Evolutionary conservation across 2,329 filamentous ascomycete species (phyloP), one percentile per base, ranked within the genome.

Genomic region (Cladosporium sp.): DNA sequence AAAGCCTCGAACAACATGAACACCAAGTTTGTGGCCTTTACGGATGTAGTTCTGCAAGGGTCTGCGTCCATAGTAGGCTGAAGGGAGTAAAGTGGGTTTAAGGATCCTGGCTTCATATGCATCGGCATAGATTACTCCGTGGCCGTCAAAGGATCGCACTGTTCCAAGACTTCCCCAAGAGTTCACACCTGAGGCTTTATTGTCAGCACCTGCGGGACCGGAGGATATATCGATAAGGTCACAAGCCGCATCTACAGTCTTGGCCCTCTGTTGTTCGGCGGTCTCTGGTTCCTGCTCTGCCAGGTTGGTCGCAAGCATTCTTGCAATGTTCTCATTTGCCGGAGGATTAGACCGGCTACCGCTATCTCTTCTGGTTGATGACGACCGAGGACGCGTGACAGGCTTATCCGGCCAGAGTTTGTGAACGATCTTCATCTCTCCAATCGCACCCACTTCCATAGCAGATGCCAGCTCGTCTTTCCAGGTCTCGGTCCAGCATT

Each of bases 401-500:
- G 15, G 83, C 80, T 82, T 80, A 49, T 84, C 82, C 0, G 89
- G 88, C 92, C 92, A 97, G 8, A 97, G 76, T 37, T 81, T 85
- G 73, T 96, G 86, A 0, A 90, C 84, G 7, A 97, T 87, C 72
- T 97, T 97, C 75, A 94, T 88, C 74, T 99, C 94, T 0, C 93
- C 94, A 9, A 88, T 80, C 1, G 93, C 87, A 1, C 94, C 94
- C 59, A 97, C 90, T 52, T 96, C 90, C 5, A 96, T 81, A 5
- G 94, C 95, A 73, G 91, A 96, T 64, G 88, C 86, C 7, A 99
- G 78, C 73, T 99, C 93, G 68, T 97, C 92, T 55, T 82, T 83
- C 92, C 94, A 99, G 1, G 93, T 96, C 66, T 94, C 85, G 1
- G 89, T 92, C 88, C 93, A 96, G 0, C 91, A 90, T 56, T 86